Evolutionary conservation across 1,284 basidiomycete species (phyloP), one percentile per base, ranked within the genome.

Genomic region (Apiotrichum brassicae): DNA sequence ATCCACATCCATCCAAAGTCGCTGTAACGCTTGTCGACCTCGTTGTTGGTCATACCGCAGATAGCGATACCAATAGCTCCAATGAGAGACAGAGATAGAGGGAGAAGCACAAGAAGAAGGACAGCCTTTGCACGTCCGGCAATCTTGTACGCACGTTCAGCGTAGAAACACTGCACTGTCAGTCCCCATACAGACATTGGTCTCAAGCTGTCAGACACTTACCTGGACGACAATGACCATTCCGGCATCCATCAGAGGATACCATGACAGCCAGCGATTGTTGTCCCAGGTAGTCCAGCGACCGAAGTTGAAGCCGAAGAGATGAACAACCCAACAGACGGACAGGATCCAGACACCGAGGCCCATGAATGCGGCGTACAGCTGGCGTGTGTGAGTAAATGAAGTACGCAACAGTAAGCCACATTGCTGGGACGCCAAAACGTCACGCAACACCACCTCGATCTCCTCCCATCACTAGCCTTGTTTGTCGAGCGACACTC

Each of bases 111-210:
- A 6, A 40, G 8, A n/a, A 39, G 32, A 18, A 53, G 22, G 7
- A 57, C 36, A 1, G 23, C 14, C 39, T 48, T 50, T 18, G 26
- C 23, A 13, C 51, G 45, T 3, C 49, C 49, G 7, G 46, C 40
- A n/a, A 57, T 46, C 43, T 53, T 53, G 38, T 42, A 57, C 1
- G 51, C 51, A 37, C 55, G 55, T n/a, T 57, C 51, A 20, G 55
- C 51, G 39, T 53, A 57, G 36, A 57, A 57, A 24, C 19, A 8
- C 46, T 56, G 50, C 4, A 18, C 2, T 6, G 25, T 40, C 24
- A 40, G 24, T 3, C 13, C n/a, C n/a, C n/a, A n/a, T n/a, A n/a
- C n/a, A n/a, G n/a, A n/a, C 18, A 33, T 16, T 23, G 18, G 3
- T 4, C 9, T 23, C 6, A 13, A 7, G 22, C 16, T 20, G 2